These are phyloP conservation scores for Massarina eburnea DNA, from an alignment of 2,329 filamentous ascomycete species.

Conservation along the genomic window DNA sequence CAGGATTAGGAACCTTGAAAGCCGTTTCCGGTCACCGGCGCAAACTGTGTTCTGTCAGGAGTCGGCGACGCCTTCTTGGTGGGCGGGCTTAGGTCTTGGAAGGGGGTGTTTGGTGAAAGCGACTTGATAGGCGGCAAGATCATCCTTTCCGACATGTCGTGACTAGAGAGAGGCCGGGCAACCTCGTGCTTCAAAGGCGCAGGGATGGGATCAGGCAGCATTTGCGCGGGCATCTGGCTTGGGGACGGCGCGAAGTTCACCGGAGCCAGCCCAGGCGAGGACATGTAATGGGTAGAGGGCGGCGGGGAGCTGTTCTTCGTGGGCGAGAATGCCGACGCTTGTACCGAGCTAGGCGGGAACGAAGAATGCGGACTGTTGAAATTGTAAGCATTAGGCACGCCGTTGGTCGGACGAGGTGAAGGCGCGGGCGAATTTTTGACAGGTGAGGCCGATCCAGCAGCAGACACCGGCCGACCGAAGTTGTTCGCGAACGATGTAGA, in stretches of 20 bases:
- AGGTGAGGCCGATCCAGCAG: slow-evolving; percentile 33
- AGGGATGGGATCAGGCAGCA: slow-evolving; percentile 39
- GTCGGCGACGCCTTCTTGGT: slow-evolving; percentile 51
- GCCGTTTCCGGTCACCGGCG: slow-evolving; percentile 1
- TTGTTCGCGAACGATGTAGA: slow-evolving; percentile 22
- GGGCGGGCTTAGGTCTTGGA: slow-evolving; percentile 62
- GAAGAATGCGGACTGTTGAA: slow-evolving; percentile 50
- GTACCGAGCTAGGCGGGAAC: slow-evolving; percentile 43
- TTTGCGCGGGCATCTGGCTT: slow-evolving; percentile 33
- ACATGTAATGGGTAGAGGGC: slow-evolving; percentile 35
- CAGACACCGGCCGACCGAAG: slow-evolving; percentile 36
- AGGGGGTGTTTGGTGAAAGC: slow-evolving; percentile 59
- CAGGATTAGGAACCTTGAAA: too few species aligned
- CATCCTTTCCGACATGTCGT: slow-evolving; percentile 41
- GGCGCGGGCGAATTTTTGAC: slow-evolving; percentile 39
- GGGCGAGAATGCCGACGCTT: slow-evolving; percentile 40
- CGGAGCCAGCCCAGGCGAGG: slow-evolving; percentile 27
- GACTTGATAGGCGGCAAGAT: slow-evolving; percentile 61
- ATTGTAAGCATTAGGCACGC: slow-evolving; percentile 32
- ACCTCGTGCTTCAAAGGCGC: slow-evolving; percentile 53
- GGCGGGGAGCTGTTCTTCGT: slow-evolving; percentile 44
- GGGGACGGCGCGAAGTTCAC: slow-evolving; percentile 32
- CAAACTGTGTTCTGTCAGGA: slow-evolving; percentile 20
- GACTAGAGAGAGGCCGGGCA: slow-evolving; percentile 34
- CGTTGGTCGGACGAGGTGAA: slow-evolving; percentile 38